Conservation (phyloP, 305 asterid species). For the Andrographis paniculata region DNA sequence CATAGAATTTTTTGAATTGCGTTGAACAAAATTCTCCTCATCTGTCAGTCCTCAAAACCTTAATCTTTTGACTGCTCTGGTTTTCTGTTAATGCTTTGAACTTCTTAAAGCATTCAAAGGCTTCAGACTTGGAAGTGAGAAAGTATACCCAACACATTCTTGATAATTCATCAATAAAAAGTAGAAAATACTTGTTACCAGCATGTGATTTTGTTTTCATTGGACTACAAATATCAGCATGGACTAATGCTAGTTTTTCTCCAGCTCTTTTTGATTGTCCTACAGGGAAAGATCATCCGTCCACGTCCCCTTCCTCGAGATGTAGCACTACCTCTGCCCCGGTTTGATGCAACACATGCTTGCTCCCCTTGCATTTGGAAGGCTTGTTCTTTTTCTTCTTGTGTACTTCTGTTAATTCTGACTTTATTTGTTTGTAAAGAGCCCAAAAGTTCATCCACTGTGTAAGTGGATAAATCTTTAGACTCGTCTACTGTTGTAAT, state of each 20-base stretch:
- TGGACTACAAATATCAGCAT: too few relatives aligned
- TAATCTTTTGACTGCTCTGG: too few relatives aligned
- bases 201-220: neutral
- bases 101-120: neutral
- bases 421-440: constrained; percentile 10
- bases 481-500: constrained; percentile 11
- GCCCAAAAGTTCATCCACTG: constrained; percentile 14
- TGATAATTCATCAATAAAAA: neutral
- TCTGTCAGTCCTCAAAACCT: neutral
- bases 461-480: neutral
- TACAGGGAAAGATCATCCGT: neutral
- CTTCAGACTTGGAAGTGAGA: neutral
- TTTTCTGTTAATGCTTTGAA: neutral
- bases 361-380: constrained; percentile 2
- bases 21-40: neutral
- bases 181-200: neutral
- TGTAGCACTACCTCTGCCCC: neutral
- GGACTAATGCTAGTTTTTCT: neutral
- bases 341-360: neutral
- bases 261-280: neutral
- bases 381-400: constrained; percentile 7
- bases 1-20: neutral
- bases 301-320: neutral
- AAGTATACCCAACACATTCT: neutral
- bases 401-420: neutral